Evolutionary conservation across 139 green algal genomes (phyloP).

Genomic region (Chlamydomonas sp.): DNA sequence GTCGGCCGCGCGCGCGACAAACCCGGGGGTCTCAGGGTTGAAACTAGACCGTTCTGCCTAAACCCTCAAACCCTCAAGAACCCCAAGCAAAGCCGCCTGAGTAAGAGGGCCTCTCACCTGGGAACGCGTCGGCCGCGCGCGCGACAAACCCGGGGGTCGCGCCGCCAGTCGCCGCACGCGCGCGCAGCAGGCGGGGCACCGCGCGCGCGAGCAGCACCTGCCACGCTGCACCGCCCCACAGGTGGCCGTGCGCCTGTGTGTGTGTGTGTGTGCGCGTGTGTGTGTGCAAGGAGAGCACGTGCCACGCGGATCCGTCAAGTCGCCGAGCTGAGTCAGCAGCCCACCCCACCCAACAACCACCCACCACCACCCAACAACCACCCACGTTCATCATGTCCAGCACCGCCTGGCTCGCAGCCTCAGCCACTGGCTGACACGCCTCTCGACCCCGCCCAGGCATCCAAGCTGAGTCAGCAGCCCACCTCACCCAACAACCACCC

Average conservation of each 20-base stretch:
- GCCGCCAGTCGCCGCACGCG: slow-evolving; percentile 15
- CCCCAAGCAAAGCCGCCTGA: no score
- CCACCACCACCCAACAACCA: no score
- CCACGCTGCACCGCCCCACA: slow-evolving; percentile 32
- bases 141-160: slow-evolving; percentile 24
- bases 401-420: background rate
- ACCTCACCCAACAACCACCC: background rate
- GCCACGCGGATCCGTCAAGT: no score
- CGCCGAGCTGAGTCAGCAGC: no score
- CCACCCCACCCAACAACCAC: background rate
- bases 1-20: slow-evolving; percentile 29
- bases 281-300: background rate
- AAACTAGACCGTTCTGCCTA: no score
- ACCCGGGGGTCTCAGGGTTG: no score
- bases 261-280: background rate
- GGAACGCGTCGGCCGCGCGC: slow-evolving; percentile 32
- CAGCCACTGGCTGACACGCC: background rate
- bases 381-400: background rate
- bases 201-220: slow-evolving; percentile 29
- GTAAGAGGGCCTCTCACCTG: no score
- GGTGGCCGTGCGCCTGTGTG: background rate
- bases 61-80: no score
- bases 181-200: slow-evolving; percentile 22
- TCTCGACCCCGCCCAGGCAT: no score
- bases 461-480: no score